Conservation (phyloP, 306 rosid genomes). For the Sphenostylis stenocarpa region DNA sequence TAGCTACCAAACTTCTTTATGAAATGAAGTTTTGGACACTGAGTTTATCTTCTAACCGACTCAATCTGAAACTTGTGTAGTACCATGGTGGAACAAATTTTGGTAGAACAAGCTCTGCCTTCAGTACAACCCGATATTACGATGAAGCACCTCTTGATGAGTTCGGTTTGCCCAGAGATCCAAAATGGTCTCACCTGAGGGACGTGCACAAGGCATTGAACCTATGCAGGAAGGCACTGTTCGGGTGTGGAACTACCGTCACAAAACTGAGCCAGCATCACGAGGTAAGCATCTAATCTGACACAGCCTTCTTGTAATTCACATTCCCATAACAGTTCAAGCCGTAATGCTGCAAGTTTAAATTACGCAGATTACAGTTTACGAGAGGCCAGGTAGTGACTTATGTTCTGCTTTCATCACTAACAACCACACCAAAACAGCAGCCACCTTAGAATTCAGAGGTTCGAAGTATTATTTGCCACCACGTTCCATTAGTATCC, state of each 20-base stretch:
- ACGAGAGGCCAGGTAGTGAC: slow-evolving; percentile 45
- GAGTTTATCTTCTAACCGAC: slow-evolving; percentile 4
- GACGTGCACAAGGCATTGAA: slow-evolving; percentile 74
- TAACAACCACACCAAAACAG: slow-evolving; percentile 54
- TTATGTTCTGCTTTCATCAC: slow-evolving; percentile 85
- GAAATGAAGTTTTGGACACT: no score
- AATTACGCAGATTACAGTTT: slow-evolving; percentile 56
- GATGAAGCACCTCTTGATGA: slow-evolving; percentile 98
- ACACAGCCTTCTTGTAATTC: background rate
- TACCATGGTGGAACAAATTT: slow-evolving; percentile 96
- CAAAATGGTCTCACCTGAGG: slow-evolving; percentile 87
- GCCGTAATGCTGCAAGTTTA: background rate
- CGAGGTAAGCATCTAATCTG: slow-evolving; percentile 50
- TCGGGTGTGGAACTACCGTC: slow-evolving; percentile 30
- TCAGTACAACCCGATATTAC: slow-evolving; percentile 78
- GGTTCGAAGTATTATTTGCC: slow-evolving; percentile 58
- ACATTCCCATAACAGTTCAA: background rate
- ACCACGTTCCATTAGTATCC: slow-evolving; percentile 79
- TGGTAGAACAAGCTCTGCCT: slow-evolving; percentile 85
- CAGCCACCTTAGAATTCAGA: slow-evolving; percentile 47
- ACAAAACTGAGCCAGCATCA: slow-evolving; percentile 35
- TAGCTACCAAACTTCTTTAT: background rate
- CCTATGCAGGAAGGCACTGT: slow-evolving; percentile 66
- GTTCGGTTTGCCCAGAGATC: slow-evolving; percentile 80
- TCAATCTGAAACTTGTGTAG: slow-evolving; percentile 47